Evolutionary conservation across 2,329 filamentous ascomycete species (phyloP).

Genomic region (Cercospora canescens): DNA sequence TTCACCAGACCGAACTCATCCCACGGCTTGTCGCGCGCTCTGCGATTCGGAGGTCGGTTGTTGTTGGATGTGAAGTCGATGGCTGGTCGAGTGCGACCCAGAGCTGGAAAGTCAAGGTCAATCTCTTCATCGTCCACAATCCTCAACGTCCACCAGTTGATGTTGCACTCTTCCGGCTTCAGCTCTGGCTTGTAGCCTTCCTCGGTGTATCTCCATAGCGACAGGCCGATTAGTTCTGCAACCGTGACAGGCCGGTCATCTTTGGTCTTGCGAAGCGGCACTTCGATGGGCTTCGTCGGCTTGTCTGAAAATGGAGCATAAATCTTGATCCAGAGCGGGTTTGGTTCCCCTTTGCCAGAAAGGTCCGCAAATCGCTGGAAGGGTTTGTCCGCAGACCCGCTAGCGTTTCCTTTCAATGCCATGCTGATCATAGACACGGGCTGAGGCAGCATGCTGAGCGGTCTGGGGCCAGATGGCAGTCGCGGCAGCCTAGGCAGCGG

Average conservation of each 20-base stretch:
- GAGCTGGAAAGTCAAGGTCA: constrained; percentile 79
- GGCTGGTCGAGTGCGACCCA: constrained; percentile 73
- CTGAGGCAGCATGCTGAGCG: constrained; percentile 69
- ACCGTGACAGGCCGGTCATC: constrained; percentile 72
- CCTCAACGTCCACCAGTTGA: constrained; percentile 79
- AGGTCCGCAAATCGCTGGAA: constrained; percentile 76
- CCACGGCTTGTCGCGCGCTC: constrained; percentile 73
- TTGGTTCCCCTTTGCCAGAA: constrained; percentile 75
- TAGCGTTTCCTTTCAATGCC: constrained; percentile 64
- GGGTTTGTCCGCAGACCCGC: constrained; percentile 54
- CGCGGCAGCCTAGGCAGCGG: constrained; percentile 61
- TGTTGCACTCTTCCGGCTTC: constrained; percentile 65
- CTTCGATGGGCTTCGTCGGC: constrained; percentile 66
- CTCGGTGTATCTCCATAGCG: constrained; percentile 74
- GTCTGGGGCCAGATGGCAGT: constrained; percentile 67
- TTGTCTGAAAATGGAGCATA: constrained; percentile 71
- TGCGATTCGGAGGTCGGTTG: constrained; percentile 63
- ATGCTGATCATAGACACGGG: constrained; percentile 62
- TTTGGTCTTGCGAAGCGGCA: constrained; percentile 68
- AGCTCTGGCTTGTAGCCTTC: constrained; percentile 71
- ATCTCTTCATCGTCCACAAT: constrained; percentile 85
- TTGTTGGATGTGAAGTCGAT: constrained; percentile 77
- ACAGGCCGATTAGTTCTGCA: constrained; percentile 77
- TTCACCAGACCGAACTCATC: constrained; percentile 81
- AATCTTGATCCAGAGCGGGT: constrained; percentile 73